Base-by-base conservation (phyloP, 2,329 filamentous ascomycete genomes). In the Sarocladium kiliense region DNA sequence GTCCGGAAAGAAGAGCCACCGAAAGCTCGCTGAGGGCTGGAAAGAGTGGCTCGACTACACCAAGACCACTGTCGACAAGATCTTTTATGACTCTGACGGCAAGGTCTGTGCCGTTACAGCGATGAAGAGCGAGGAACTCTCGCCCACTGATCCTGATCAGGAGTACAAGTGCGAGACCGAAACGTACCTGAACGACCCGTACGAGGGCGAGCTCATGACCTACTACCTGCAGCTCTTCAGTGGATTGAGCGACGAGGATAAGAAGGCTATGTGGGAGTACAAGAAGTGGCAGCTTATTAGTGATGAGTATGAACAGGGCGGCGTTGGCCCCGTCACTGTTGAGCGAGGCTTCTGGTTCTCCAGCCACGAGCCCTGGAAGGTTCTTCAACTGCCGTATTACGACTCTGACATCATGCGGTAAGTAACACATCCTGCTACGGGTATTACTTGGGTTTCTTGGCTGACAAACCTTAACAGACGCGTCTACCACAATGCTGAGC, bases 291-390 rank as follows among this genome's bases (percentile, higher is more conserved):
- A 73, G 58, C 49, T 74, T 1, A 64, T 69, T 50, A 70, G 65
- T 45, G 63, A 64, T 0, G 70, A 72, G 54, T 74, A 74, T 19
- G 45, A 70, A 10, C 62, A 65, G 60, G 69, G 66, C 3, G 64
- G 65, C 1, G 57, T 71, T 39, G 71, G 71, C 0, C 71, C 72
- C 2, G 71, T 74, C 36, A 75, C 73, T 3, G 71, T 75, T 19
- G 68, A 74, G 49, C 66, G 72, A 56, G 69, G 72, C 14, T 74
- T 64, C 47, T 73, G 71, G 71, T 74, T 74, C 59, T 73, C 71
- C 7, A 66, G 64, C 36, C 71, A 74, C 37, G 71, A 75, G 53
- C 67, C 66, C 3, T 74, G 72, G 71, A 75, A 75, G 39, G 66
- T 71, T 4, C 59, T 75, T 21, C 68, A 75, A 61, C 64, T 75